Evolutionary conservation across 1,284 basidiomycete species (phyloP), one percentile per base, ranked within the genome.

Genomic region (Malassezia japonica): DNA sequence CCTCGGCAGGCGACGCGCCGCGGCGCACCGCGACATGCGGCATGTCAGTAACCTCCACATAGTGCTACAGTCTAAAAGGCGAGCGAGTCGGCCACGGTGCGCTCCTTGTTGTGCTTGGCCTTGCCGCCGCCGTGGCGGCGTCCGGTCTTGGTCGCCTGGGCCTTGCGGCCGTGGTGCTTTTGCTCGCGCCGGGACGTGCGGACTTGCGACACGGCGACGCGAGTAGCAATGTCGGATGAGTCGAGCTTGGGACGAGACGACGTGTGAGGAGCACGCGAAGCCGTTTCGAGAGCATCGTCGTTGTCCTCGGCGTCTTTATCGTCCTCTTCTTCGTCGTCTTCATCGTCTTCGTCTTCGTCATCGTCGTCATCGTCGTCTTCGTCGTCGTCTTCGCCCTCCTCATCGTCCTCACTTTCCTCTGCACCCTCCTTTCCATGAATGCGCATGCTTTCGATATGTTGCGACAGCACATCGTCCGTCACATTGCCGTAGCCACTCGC

Each of bases 321-420:
- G 0, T 31, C 43, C 1, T 38, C 55, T 10, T 50, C 51, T 9
- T 54, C 40, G 8, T 41, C 54, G 3, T 52, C 54, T 3, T 48
- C n/a, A 6, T 39, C 34, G 2, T 46, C 49, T 1, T 50, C 52
- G 3, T 45, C 54, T n/a, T 64, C 53, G 16, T 57, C 50, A 74
- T 83, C 52, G 60, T 77, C 39, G 86, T 85, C 75, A 85, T 92
- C 62, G 71, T 85, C 74, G 76, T 82, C 36, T 82, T 85, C 35
- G 80, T 89, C 60, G 80, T 85, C 15, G 12, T 29, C 45, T 25
- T 38, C 35, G 1, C 24, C 41, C 2, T 39, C 56, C 8, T 50
- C 50, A 4, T 53, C 36, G 10, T 42, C 53, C 6, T 51, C 52
- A 4, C 48, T 21, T 4, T 37, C 34, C 3, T 45, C 50, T 1